Evolutionary conservation across 176 grass and related monocot species (phyloP).

Genomic region (Areca catechu): DNA sequence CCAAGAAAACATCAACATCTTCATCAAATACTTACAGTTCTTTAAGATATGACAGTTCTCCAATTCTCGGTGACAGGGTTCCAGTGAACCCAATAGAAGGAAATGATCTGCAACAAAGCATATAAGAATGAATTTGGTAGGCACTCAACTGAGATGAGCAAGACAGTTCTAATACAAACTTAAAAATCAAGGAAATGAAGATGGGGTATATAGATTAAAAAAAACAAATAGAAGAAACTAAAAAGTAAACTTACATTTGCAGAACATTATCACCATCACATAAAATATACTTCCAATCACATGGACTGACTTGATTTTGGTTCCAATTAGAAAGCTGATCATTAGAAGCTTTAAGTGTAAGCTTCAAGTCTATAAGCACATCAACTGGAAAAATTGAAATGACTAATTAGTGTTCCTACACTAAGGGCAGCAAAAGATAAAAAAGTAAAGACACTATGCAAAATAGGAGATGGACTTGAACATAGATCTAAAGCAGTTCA

Average conservation of each 20-base stretch:
- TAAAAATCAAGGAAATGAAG: neutral
- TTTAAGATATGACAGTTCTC: slow-evolving; percentile 41
- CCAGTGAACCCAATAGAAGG: slow-evolving; percentile 49
- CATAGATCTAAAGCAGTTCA: too few relatives aligned
- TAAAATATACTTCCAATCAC: slow-evolving; percentile 24
- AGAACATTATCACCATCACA: slow-evolving; percentile 34
- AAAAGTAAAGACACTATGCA: neutral
- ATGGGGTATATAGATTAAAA: neutral
- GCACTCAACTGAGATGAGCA: too few relatives aligned
- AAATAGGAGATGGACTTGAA: too few relatives aligned
- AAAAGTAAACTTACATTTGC: slow-evolving; percentile 39
- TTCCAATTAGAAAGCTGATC: slow-evolving; percentile 39
- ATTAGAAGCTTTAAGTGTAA: slow-evolving; percentile 24
- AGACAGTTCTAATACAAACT: too few relatives aligned
- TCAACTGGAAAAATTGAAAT: slow-evolving; percentile 21
- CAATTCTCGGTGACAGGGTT: slow-evolving; percentile 59
- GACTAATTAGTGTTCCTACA: neutral
- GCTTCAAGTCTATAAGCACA: slow-evolving; percentile 50
- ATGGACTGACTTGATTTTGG: slow-evolving; percentile 55
- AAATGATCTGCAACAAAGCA: slow-evolving; percentile 40
- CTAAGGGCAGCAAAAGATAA: neutral
- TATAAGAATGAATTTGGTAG: too few relatives aligned
- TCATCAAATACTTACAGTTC: slow-evolving; percentile 40
- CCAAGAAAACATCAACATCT: neutral
- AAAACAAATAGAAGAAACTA: neutral